A percentile compares a stretch with the other conserved stretches of the same genome.
These are phyloP conservation scores for Triticum aestivum DNA, from an alignment of 176 grass and related monocot species.

Conservation along the genomic window DNA sequence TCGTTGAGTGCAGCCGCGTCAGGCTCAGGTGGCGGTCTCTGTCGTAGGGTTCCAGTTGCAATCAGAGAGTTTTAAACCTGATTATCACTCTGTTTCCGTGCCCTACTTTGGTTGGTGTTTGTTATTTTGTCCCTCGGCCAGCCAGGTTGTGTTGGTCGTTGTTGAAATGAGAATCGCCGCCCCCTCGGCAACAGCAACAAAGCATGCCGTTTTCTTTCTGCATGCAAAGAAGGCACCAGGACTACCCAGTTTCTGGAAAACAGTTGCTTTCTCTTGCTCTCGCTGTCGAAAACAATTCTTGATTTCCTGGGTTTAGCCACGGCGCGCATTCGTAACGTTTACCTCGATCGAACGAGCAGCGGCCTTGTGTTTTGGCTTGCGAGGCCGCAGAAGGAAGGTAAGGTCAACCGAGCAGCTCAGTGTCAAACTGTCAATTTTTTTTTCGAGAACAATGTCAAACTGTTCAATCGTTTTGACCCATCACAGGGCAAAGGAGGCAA, in stretches of 20 bases:
- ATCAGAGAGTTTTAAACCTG: neutral
- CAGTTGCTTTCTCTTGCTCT: neutral
- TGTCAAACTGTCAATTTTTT: neutral
- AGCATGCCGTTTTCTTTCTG: neutral
- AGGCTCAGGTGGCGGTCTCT: neutral
- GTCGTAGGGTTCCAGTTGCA: neutral
- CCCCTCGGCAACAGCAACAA: slow-evolving; percentile 19
- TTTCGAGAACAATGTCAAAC: too few species aligned
- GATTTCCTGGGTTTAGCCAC: neutral
- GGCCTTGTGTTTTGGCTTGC: too few species aligned
- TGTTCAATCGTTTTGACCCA: slow-evolving; percentile 9
- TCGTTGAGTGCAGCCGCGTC: neutral
- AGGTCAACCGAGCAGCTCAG: neutral
- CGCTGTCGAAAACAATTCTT: neutral
- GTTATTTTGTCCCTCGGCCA: neutral
- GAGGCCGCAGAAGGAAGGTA: neutral
- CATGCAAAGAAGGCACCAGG: too few species aligned
- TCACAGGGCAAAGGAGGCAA: slow-evolving; percentile 5
- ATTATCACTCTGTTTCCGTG: neutral
- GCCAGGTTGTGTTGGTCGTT: slow-evolving; percentile 1
- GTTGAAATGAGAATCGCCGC: slow-evolving; percentile 12
- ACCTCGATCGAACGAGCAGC: too few species aligned
- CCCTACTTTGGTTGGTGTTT: neutral
- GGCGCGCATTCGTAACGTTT: neutral
- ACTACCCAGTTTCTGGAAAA: too few species aligned